phyloP scores from a whole-genome alignment of 2,329 filamentous ascomycete genomes.

The Cladophialophora exuberans region DNA sequence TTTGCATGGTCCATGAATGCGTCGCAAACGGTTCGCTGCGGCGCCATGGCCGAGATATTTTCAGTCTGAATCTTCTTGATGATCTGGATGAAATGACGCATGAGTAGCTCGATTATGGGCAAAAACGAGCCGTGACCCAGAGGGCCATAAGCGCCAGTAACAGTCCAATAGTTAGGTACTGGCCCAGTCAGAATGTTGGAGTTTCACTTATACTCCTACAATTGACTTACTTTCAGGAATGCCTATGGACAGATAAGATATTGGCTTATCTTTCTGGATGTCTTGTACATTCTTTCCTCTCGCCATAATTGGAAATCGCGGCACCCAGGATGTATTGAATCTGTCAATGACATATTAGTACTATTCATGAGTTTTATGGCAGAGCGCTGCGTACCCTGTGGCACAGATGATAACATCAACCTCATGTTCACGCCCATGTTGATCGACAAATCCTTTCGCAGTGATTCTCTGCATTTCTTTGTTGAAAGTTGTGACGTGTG shows the following conservation, averaged over 20 bases:
- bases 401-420: conserved; percentile 29
- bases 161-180: conserved; percentile 37
- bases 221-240: conserved; percentile 17
- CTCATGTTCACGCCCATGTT: conserved; percentile 30
- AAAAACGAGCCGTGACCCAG: conserved; percentile 35
- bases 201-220: neutral
- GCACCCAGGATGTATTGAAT: conserved; percentile 27
- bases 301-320: conserved; percentile 23
- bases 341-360: neutral
- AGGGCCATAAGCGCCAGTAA: conserved; percentile 33
- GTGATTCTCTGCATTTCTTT: conserved; percentile 44
- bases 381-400: too few relatives aligned
- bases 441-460: conserved; percentile 37
- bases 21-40: conserved; percentile 31
- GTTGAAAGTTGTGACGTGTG: conserved; percentile 51
- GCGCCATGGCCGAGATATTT: conserved; percentile 24
- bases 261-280: conserved; percentile 11
- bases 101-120: conserved; percentile 33
- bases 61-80: conserved; percentile 34
- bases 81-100: conserved; percentile 29
- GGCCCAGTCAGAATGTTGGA: neutral
- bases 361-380: too few relatives aligned
- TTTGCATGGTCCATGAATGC: conserved; percentile 45
- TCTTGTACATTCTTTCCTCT: conserved; percentile 18
- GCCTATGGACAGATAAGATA: conserved; percentile 27